Conservation (phyloP, 2,329 filamentous ascomycete species). For the Myrmaecium sp. region DNA sequence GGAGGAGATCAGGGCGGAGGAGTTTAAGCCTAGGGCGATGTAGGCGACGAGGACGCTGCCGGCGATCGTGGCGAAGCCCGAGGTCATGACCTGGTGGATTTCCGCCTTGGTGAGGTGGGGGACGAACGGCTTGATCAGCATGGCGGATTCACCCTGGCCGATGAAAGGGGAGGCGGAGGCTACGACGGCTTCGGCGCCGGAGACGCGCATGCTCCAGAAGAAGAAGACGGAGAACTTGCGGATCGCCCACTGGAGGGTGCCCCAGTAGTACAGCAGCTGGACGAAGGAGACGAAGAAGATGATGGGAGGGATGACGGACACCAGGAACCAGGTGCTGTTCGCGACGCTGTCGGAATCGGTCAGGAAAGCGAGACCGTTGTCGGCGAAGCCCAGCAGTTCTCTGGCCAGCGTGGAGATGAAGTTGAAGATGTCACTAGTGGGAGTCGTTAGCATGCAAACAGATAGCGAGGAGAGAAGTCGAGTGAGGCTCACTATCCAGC, state of each 20-base stretch:
- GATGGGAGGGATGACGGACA: constrained; percentile 70
- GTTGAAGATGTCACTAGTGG: constrained; percentile 65
- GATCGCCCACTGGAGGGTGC: constrained; percentile 77
- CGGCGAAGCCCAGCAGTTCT: constrained; percentile 58
- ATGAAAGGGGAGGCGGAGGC: constrained; percentile 88
- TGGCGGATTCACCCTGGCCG: constrained; percentile 83
- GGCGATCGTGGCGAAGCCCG: constrained; percentile 82
- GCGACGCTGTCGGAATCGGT: constrained; percentile 30
- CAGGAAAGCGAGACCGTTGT: constrained; percentile 57
- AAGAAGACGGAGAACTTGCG: constrained; percentile 77
- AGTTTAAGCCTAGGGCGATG: constrained; percentile 65
- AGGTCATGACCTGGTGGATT: constrained; percentile 83
- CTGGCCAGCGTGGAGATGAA: constrained; percentile 66
- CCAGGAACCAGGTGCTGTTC: constrained; percentile 47
- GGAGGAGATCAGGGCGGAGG: constrained; percentile 72
- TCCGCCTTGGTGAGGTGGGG: constrained; percentile 73
- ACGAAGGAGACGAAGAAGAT: constrained; percentile 95
- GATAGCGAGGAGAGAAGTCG: background rate
- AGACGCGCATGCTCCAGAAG: constrained; percentile 77
- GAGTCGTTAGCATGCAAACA: background rate
- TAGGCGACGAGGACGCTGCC: constrained; percentile 78
- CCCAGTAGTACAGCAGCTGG: constrained; percentile 67
- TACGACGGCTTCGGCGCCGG: constrained; percentile 83
- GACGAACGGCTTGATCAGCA: constrained; percentile 80
- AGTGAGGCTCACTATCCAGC: constrained; percentile 39